A percentile compares a stretch with the other conserved stretches of the same genome.
These are phyloP conservation scores for Crucibulum laeve DNA, from an alignment of 768 basidiomycete species.

Conservation along the genomic window DNA sequence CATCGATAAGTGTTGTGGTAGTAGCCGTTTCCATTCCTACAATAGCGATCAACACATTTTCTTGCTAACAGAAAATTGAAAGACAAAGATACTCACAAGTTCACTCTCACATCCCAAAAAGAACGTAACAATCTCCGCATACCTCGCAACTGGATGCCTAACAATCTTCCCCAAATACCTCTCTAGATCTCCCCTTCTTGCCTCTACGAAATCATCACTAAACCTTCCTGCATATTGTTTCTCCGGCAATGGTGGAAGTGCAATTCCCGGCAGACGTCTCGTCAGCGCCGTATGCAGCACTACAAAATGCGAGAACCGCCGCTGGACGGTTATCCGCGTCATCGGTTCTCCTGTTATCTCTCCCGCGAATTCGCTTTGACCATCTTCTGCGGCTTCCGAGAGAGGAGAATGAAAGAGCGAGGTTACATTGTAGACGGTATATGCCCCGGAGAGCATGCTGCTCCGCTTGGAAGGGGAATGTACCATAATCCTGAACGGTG, in stretches of 20 bases:
- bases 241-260: slow-evolving; percentile 78
- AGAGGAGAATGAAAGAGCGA: slow-evolving; percentile 50
- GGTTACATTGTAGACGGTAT: slow-evolving; percentile 73
- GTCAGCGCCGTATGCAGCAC: slow-evolving; percentile 69
- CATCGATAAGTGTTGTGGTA: slow-evolving; percentile 55
- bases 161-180: slow-evolving; percentile 68
- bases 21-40: slow-evolving; percentile 69
- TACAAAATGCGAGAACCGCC: slow-evolving; percentile 85
- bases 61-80: not conserved
- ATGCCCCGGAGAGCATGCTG: slow-evolving; percentile 63
- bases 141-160: slow-evolving; percentile 72
- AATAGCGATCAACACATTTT: not conserved
- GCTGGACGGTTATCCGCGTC: slow-evolving; percentile 65
- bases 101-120: slow-evolving; percentile 80
- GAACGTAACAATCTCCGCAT: slow-evolving; percentile 74
- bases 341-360: slow-evolving; percentile 26
- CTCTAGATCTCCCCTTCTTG: slow-evolving; percentile 76
- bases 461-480: slow-evolving; percentile 78
- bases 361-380: slow-evolving; percentile 11
- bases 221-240: slow-evolving; percentile 84
- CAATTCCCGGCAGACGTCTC: slow-evolving; percentile 68
- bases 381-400: slow-evolving; percentile 3
- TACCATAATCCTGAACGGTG: slow-evolving; percentile 68
- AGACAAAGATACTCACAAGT: slow-evolving; percentile 40
- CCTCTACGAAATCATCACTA: slow-evolving; percentile 78